Evolutionary conservation across 371 early-diverging fungal species (phyloP).

Genomic region (Batkoa obscura): DNA sequence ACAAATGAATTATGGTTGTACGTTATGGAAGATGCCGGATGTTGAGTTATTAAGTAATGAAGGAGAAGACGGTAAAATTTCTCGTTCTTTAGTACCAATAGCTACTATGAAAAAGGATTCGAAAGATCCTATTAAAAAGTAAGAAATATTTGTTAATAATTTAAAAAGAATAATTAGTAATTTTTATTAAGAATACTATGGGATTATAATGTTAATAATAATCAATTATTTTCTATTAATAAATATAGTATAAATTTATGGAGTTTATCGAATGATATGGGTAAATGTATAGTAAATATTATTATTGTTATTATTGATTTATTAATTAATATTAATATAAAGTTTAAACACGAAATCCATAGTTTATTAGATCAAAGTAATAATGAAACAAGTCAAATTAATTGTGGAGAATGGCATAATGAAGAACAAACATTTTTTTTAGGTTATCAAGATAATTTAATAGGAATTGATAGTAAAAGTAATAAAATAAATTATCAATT

Average conservation of each 20-base stretch:
- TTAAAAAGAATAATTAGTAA: neutral
- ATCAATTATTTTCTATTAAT: too few species aligned
- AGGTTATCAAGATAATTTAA: conserved; percentile 35
- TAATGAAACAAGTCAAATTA: neutral
- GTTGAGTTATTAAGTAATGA: too few species aligned
- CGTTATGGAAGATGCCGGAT: neutral
- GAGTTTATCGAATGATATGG: too few species aligned
- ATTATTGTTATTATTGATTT: too few species aligned
- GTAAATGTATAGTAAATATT: too few species aligned
- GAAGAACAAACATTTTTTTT: neutral
- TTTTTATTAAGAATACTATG: neutral
- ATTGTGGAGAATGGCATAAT: neutral
- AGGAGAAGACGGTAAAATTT: neutral
- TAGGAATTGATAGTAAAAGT: conserved; percentile 67
- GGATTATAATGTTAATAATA: neutral
- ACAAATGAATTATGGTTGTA: neutral
- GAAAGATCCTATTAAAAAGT: too few species aligned
- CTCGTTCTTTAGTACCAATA: neutral
- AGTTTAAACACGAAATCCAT: too few species aligned
- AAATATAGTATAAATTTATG: too few species aligned
- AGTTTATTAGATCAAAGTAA: neutral
- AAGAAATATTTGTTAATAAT: neutral
- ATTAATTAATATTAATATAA: too few species aligned
- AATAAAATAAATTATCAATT: too few species aligned
- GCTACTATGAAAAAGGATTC: neutral